Evolutionary conservation across 2,329 filamentous ascomycete genomes (phyloP), one percentile per base, ranked within the genome.

Genomic region (Didymellaceae sp.): DNA sequence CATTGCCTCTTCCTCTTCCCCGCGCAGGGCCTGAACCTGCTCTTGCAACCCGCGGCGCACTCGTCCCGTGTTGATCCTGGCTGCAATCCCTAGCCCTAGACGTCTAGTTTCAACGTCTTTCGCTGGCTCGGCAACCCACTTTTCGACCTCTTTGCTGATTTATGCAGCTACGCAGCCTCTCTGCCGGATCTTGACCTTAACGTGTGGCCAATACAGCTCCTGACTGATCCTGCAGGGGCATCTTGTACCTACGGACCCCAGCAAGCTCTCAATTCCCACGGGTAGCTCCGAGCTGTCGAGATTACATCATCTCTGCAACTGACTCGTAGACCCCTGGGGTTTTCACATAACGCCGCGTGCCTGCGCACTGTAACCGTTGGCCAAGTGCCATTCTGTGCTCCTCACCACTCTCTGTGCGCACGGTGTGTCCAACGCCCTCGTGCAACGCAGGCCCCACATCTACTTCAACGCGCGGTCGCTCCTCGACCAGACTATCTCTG

Each of bases 371-470:
- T 26, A 55, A 42, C 47, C 50, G 37, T 54, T 32, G 42, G 38
- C 50, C 38, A 32, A 53, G 50, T 53, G 40, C 42, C 52, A 52
- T 46, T 45, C 52, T 52, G 58, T 59, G 47, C 53, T 39, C 53
- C 45, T 39, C 58, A 61, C 57, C 59, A 57, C 55, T 26, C 53
- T 45, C 53, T 45, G 37, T 40, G 55, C 58, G 49, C 31, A 49
- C 55, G 40, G 46, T 58, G 48, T 52, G 31, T 50, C 55, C 53
- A 59, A 49, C 57, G 46, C 50, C 43, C 52, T 45, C 42, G 60
- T 65, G 62, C 39, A 61, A 63, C 65, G 34, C 45, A n/a, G 57
- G 51, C 52, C 52, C 59, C 58, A 58, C 50, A 22, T 58, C 50
- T 61, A 57, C 54, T 62, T 61, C 31, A 61, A 52, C 37, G 22